Percentiles rank a stretch among this genome's conserved stretches.
Conservation (phyloP, 257 asterid species). For the Solanum neorickii region DNA sequence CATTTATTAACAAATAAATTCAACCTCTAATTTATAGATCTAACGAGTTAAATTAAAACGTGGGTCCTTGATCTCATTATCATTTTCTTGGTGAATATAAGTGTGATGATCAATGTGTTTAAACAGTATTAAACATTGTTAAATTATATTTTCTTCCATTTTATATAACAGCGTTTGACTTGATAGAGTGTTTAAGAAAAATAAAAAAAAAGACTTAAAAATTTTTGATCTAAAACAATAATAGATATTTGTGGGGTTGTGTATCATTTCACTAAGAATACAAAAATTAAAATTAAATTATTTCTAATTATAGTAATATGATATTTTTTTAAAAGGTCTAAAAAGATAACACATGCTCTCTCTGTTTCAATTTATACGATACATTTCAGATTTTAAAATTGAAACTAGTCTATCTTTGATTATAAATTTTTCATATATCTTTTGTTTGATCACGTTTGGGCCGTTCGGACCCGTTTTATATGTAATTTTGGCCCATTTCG, state of each 20-base stretch:
- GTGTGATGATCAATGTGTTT: neutral
- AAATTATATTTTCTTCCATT: neutral
- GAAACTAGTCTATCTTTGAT: neutral
- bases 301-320: neutral
- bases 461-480: too few relatives aligned
- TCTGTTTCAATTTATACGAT: neutral
- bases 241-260: neutral
- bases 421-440: neutral
- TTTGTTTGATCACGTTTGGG: too few relatives aligned
- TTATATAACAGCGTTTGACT: fast-evolving
- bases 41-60: neutral
- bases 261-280: neutral
- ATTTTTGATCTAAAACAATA: neutral
- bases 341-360: neutral
- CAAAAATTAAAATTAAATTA: neutral
- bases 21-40: neutral
- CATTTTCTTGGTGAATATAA: neutral
- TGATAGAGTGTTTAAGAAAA: neutral
- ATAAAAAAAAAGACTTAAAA: fast-evolving
- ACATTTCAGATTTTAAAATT: too few relatives aligned
- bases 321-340: fast-evolving
- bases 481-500: too few relatives aligned
- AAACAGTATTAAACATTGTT: neutral
- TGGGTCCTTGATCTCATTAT: neutral
- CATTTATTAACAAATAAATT: neutral